Base-by-base conservation (phyloP, 2,329 filamentous ascomycete species). In the Seiridium unicorne region DNA sequence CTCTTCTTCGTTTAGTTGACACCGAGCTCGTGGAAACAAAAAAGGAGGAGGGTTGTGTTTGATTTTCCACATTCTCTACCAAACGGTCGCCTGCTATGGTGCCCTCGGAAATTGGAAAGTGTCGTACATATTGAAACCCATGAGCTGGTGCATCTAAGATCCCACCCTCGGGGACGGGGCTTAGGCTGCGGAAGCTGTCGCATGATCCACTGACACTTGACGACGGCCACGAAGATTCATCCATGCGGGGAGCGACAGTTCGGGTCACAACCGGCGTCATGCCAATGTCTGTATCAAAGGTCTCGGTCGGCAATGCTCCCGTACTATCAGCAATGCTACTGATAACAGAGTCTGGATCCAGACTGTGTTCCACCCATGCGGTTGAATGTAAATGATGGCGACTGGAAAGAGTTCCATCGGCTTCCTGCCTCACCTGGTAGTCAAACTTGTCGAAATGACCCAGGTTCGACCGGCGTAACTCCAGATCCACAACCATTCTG, bases 1-100 rank as follows among this genome's bases (percentile, higher is more conserved):
- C 73, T 32, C 87, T 81, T 26, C 72, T 68, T 38, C 87, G 81
- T 35, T 51, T 51, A 13, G 18, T 6, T 35, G 32, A 35, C 10
- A 34, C 5, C 35, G 47, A 26, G n/a, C 4, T 26, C 32, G 10
- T 49, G 10, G 13, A 49, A 8, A 18, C 5, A 18, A 35, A 9
- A 42, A 6, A 7, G 11, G 38, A 11, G 7, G 38, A 42, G 6
- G 38, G 6, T 6, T 42, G 11, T 42, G 38, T 6, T 11, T 42
- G 38, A n/a, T 38, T 31, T 35, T 36, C 13, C 5, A 3, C 49
- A n/a, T 38, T 35, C 32, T 38, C 10, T 26, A 35, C 32, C 13
- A 9, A 18, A 6, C 6, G 38, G 11, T 11, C 11, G 6, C 7
- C 11, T 42, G 38, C 38, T 42, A 11, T 42, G n/a, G n/a, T n/a